Evolutionary conservation across 768 basidiomycete species (phyloP).

Genomic region (Infundibulicybe gibba): DNA sequence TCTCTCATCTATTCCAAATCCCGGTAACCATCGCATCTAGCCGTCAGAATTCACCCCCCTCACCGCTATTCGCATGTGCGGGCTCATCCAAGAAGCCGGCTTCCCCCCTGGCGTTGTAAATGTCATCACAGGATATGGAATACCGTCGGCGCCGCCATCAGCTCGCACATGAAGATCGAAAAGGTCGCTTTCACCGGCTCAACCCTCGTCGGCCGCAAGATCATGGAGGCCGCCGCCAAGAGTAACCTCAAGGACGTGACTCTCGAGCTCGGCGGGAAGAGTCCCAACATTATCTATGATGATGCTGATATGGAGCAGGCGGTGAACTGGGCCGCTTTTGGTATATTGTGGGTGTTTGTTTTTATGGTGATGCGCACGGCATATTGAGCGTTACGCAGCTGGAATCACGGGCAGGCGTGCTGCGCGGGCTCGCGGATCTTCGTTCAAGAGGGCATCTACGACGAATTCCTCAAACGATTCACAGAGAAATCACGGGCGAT

Average conservation of each 20-base stretch:
- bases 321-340: slow-evolving; percentile 60
- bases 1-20: too few species aligned
- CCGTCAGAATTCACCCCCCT: slow-evolving; percentile 80
- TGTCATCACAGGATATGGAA: slow-evolving; percentile 69
- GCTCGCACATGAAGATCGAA: slow-evolving; percentile 66
- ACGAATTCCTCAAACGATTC: slow-evolving; percentile 70
- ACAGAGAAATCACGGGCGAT: slow-evolving; percentile 47
- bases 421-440: slow-evolving; percentile 84
- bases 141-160: slow-evolving; percentile 68
- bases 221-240: slow-evolving; percentile 71
- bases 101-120: slow-evolving; percentile 82
- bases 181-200: slow-evolving; percentile 55
- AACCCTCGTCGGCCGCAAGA: slow-evolving; percentile 67
- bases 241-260: slow-evolving; percentile 78
- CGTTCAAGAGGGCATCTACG: slow-evolving; percentile 79
- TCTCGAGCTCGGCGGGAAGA: slow-evolving; percentile 75
- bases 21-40: too few species aligned
- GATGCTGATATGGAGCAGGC: slow-evolving; percentile 64
- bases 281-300: slow-evolving; percentile 61
- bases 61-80: slow-evolving; percentile 52
- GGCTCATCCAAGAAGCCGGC: slow-evolving; percentile 69
- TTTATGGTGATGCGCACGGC: background rate
- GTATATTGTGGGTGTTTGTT: slow-evolving; percentile 54
- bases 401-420: slow-evolving; percentile 77
- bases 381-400: slow-evolving; percentile 31